Evolutionary conservation across 2,329 filamentous ascomycete genomes (phyloP), one percentile per base, ranked within the genome.

Genomic region (Xylaria sp.): DNA sequence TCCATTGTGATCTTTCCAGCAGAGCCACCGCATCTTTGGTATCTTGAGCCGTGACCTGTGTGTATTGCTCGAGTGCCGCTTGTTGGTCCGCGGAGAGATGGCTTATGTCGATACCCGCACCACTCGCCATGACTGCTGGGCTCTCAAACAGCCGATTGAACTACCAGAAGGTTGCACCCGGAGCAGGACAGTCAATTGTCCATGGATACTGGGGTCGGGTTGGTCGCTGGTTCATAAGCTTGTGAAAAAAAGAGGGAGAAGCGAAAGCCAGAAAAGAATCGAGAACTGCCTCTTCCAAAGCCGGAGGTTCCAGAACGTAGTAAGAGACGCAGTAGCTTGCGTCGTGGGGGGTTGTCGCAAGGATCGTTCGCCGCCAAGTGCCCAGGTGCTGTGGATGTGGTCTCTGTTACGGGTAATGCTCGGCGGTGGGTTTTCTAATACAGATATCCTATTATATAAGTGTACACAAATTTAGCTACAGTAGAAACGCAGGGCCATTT

Each of bases 1-100:
- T 99, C 96, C 96, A 99, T 84, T 98, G 91, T 63, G 94, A 97
- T 69, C 94, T 86, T 72, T 90, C 87, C 1, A 99, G 84, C 4
- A 99, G 79, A 1, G 92, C 89, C 55, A 97, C 84, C 1, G 96
- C 94, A 65, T 92, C 89, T 49, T 88, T 85, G 50, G 89, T 79
- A 25, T 93, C 90, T 79, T 97, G 94, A 73, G 94, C 89, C 29
- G 96, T 98, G 57, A 99, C 91, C 58, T 92, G 87, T 17, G 90
- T 93, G 79, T 94, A 97, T 76, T 97, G 95, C 74, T 97, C 90
- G 29, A 99, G 87, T 53, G 93, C 91, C 58, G 90, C 87, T 79
- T 93, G 93, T 82, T 98, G 94, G 72, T 87, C 87, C 69, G 90
- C 82, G 57, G 91, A 91, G 76, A 97, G 90, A 79, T 90, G 86